Percentiles rank a stretch among this genome's conserved stretches.
Conservation (phyloP, 163 green algal genomes). For the Scenedesmus sp. region DNA sequence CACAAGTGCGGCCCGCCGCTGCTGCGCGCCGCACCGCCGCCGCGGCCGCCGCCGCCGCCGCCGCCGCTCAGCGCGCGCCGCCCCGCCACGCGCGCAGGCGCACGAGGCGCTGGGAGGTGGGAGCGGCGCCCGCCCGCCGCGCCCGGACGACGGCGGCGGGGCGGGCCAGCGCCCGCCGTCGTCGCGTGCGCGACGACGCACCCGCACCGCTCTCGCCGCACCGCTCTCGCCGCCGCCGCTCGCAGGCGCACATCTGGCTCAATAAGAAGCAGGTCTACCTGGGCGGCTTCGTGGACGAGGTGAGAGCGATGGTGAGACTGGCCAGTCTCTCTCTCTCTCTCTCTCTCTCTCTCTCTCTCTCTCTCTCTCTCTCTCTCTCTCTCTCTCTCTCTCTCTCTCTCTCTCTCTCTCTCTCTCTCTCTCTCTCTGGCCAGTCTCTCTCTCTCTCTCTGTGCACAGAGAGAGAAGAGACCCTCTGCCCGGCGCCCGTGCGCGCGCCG, state of each 20-base stretch:
- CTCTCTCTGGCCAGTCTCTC: too few relatives aligned
- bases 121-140: not conserved
- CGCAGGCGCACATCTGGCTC: constrained; percentile 72
- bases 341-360: too few relatives aligned
- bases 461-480: too few relatives aligned
- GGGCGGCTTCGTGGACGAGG: constrained; percentile 72
- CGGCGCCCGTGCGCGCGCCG: too few relatives aligned
- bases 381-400: too few relatives aligned
- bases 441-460: too few relatives aligned
- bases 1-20: constrained; percentile 3
- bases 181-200: not conserved
- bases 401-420: too few relatives aligned
- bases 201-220: not conserved
- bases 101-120: constrained; percentile 40
- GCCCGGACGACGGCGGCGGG: not conserved
- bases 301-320: too few relatives aligned
- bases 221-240: not conserved
- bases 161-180: not conserved
- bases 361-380: too few relatives aligned
- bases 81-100: not conserved
- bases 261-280: constrained; percentile 74
- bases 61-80: not conserved
- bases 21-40: not conserved
- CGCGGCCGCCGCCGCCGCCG: not conserved
- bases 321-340: too few relatives aligned